Conservation (phyloP, 306 rosid genomes). For the Abrus pulchellus region DNA sequence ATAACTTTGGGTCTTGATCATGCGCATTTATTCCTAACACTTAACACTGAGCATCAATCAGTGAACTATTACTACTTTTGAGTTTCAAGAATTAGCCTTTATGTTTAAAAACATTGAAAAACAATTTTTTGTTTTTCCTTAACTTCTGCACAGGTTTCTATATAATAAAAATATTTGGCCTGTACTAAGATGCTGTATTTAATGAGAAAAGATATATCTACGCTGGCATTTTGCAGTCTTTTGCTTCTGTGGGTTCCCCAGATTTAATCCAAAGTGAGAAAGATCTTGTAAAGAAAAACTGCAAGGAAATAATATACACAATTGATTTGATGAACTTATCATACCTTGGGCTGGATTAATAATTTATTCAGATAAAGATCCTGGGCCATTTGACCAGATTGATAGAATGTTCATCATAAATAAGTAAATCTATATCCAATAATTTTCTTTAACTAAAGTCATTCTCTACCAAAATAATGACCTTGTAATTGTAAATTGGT, state of each 20-base stretch:
- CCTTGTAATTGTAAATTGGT: neutral
- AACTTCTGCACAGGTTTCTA: neutral
- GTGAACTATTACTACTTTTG: neutral
- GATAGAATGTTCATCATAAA: neutral
- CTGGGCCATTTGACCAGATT: neutral
- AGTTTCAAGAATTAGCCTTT: neutral
- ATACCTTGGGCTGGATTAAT: neutral
- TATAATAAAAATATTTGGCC: neutral
- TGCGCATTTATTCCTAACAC: too few species aligned
- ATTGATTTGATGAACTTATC: neutral
- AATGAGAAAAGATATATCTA: neutral
- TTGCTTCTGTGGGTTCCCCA: neutral
- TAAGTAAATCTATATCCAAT: conserved; percentile 4
- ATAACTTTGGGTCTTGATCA: too few species aligned
- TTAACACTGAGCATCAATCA: too few species aligned
- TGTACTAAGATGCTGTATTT: neutral
- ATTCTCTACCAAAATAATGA: neutral
- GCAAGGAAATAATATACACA: neutral
- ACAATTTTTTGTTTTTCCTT: neutral
- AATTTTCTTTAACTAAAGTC: neutral
- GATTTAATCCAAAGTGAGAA: neutral
- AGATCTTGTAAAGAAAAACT: neutral
- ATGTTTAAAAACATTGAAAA: neutral
- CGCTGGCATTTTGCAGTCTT: neutral
- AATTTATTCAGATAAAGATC: neutral